A percentile compares a stretch with the other conserved stretches of the same genome.
Conservation (phyloP, 1,284 basidiomycete genomes). For the Veloboletus limbatus region DNA sequence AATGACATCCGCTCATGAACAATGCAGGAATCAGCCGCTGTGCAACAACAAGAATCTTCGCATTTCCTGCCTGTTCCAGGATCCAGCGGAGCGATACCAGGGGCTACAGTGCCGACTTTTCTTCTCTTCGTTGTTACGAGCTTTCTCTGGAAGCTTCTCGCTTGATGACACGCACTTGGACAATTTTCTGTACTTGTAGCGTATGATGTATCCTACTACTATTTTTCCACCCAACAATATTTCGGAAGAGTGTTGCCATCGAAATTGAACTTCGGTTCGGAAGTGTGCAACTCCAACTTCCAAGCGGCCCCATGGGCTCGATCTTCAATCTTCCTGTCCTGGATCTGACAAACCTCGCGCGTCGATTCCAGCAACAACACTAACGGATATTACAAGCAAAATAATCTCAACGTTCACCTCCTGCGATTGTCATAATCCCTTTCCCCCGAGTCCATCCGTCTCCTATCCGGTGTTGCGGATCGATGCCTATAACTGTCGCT, state of each 20-base stretch:
- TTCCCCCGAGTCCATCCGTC: constrained; percentile 23
- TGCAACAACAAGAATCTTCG: constrained; percentile 49
- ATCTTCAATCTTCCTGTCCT: too few relatives aligned
- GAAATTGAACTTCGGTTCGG: too few relatives aligned
- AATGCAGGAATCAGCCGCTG: constrained; percentile 49
- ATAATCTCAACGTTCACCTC: constrained; percentile 11
- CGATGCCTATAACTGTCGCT: constrained; percentile 26
- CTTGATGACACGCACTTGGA: constrained; percentile 6
- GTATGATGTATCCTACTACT: too few relatives aligned
- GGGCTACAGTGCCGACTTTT: constrained; percentile 17
- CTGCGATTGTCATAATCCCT: constrained; percentile 21
- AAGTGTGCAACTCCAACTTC: too few relatives aligned
- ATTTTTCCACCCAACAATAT: too few relatives aligned
- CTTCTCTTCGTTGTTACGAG: constrained; percentile 20
- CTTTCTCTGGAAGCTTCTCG: constrained; percentile 27
- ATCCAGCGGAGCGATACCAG: constrained; percentile 37
- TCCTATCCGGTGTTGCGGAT: constrained; percentile 23
- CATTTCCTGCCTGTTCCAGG: constrained; percentile 68
- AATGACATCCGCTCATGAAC: constrained; percentile 6
- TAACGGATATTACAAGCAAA: constrained; percentile 3
- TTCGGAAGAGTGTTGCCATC: too few relatives aligned
- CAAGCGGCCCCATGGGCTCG: too few relatives aligned
- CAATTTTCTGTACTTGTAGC: neutral
- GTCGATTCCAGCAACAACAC: too few relatives aligned
- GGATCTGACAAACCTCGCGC: too few relatives aligned